Evolutionary conservation across 768 basidiomycete species (phyloP).

Genomic region (Rubroboletus satanas): DNA sequence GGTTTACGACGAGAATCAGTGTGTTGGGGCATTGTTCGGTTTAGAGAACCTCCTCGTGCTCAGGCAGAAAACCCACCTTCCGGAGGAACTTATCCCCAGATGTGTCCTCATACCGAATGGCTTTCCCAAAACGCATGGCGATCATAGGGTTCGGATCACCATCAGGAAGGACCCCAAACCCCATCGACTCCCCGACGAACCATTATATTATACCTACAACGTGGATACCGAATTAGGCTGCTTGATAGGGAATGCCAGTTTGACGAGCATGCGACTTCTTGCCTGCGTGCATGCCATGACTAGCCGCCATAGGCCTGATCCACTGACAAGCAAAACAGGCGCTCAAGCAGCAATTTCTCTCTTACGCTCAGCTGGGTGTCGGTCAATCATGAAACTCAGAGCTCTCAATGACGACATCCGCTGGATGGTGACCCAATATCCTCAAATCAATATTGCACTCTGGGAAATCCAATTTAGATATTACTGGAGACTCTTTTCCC

Average conservation of each 20-base stretch:
- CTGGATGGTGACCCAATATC: neutral
- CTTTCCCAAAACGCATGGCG: too few species aligned
- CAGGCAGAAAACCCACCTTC: neutral
- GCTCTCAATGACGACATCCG: neutral
- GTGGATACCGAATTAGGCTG: slow-evolving; percentile 3
- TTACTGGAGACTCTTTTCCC: neutral
- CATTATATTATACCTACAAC: neutral
- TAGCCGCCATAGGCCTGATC: slow-evolving; percentile 38
- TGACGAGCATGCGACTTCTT: slow-evolving; percentile 29
- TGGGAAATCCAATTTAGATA: neutral
- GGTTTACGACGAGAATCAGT: slow-evolving; percentile 38
- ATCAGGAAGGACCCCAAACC: too few species aligned
- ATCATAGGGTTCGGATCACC: too few species aligned
- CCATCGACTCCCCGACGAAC: neutral
- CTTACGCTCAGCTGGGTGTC: slow-evolving; percentile 17
- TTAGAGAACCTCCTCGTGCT: slow-evolving; percentile 33
- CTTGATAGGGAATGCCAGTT: slow-evolving; percentile 18
- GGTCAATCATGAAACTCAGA: slow-evolving; percentile 36
- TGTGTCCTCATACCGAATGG: neutral
- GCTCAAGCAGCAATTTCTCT: slow-evolving; percentile 38
- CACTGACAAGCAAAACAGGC: slow-evolving; percentile 40
- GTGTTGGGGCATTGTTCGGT: slow-evolving; percentile 40
- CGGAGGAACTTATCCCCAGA: neutral
- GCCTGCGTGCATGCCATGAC: slow-evolving; percentile 42
- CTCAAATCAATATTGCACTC: neutral